Evolutionary conservation across 2,329 filamentous ascomycete species (phyloP), one percentile per base, ranked within the genome.

Genomic region (Alternaria arborescens): DNA sequence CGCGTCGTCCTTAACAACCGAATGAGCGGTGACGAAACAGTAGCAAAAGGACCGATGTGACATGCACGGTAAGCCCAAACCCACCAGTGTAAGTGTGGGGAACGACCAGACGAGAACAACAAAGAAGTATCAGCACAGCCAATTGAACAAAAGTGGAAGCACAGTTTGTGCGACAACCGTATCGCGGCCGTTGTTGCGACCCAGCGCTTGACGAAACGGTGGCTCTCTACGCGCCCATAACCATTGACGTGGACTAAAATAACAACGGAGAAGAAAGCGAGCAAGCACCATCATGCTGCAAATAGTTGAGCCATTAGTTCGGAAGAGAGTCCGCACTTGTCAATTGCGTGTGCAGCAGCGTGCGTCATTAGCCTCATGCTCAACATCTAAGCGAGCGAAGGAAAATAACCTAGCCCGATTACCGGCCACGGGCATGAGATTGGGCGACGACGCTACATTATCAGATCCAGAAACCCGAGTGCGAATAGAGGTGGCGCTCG

Each of bases 321-420:
- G 63, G 68, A 70, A 71, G 55, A 67, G 56, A 61, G 59, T 69
- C 67, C 67, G 67, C 67, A 58, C 60, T 63, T 55, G 57, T 62
- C 62, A 62, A 58, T 62, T 50, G 66, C 56, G 61, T 62, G 61
- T 68, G 68, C 70, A 72, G 70, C 64, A 66, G 64, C 67, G 68
- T 70, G 70, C 70, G 62, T 69, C 64, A 40, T 69, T 71, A 71
- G 70, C 67, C 55, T 68, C 64, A 61, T 67, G 55, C 57, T 47
- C 38, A 60, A 65, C 43, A 52, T 54, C 41, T 72, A 72, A 70
- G 70, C 68, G 68, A 72, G 67, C 41, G 42, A 59, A 55, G 63
- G 62, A 46, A 67, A 62, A 55, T 52, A 60, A 59, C 55, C 61
- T 66, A 63, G 65, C 61, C 67, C 60, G 64, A 68, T 48, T 53